Percentiles rank a stretch among this genome's conserved stretches.
These are phyloP conservation scores for Sporothrix curviconia DNA, from an alignment of 2,329 filamentous ascomycete genomes.

Conservation along the genomic window DNA sequence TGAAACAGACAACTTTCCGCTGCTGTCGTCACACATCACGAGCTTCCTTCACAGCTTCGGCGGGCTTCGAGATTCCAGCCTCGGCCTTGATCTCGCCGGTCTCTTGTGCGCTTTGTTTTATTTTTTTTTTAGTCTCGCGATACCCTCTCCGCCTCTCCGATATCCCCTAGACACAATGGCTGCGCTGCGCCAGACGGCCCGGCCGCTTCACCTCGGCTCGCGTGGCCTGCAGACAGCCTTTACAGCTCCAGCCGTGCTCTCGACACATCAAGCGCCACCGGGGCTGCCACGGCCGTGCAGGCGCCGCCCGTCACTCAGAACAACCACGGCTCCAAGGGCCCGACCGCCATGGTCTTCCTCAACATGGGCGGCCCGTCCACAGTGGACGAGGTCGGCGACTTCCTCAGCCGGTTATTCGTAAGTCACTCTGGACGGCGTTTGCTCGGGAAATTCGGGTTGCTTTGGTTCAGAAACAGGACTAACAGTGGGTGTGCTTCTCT, in stretches of 20 bases:
- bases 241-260: not conserved
- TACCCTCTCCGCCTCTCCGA: too few relatives aligned
- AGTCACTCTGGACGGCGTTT: constrained; percentile 24
- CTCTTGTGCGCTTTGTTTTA: not conserved
- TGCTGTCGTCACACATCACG: not conserved
- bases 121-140: too few relatives aligned
- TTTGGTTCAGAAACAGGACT: too few relatives aligned
- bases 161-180: constrained; percentile 8
- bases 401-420: constrained; percentile 88
- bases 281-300: constrained; percentile 45
- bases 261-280: constrained; percentile 32
- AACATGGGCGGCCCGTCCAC: constrained; percentile 98
- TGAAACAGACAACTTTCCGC: not conserved
- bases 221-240: not conserved
- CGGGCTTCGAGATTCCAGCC: not conserved
- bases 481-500: not conserved
- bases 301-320: constrained; percentile 76
- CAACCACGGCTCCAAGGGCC: constrained; percentile 62
- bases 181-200: constrained; percentile 33
- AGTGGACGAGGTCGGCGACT: constrained; percentile 79
- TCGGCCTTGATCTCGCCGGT: not conserved
- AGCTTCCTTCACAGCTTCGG: not conserved
- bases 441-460: not conserved
- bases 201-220: constrained; percentile 14
- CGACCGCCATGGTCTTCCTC: constrained; percentile 96